Evolutionary conservation across 345 rosid genomes (phyloP).

Genomic region (Bruguiera sexangula): DNA sequence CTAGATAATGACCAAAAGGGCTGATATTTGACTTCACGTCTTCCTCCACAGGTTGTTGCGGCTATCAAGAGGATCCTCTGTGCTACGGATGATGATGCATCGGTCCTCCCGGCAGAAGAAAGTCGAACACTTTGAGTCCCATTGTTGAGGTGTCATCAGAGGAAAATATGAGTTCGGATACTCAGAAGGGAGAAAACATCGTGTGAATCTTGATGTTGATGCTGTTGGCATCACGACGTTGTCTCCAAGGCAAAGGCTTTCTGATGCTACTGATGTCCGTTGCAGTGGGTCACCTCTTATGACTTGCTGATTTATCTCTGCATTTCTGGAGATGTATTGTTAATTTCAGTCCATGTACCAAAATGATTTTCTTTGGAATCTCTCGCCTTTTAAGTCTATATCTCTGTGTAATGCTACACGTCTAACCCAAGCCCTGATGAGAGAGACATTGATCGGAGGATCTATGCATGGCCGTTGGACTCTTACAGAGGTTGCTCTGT

Average conservation of each 20-base stretch:
- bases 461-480: not conserved
- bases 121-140: slow-evolving; percentile 52
- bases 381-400: slow-evolving; percentile 7
- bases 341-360: not conserved
- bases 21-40: not conserved
- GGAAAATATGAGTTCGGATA: slow-evolving; percentile 52
- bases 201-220: slow-evolving; percentile 64
- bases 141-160: slow-evolving; percentile 64
- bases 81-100: slow-evolving; percentile 67
- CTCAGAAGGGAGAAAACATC: slow-evolving; percentile 74
- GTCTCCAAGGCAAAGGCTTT: slow-evolving; percentile 84
- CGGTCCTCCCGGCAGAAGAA: slow-evolving; percentile 44
- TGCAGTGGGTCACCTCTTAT: slow-evolving; percentile 85
- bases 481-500: no score
- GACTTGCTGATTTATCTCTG: slow-evolving; percentile 50
- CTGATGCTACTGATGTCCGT: slow-evolving; percentile 87
- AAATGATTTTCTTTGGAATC: slow-evolving; percentile 6
- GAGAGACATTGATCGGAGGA: not conserved
- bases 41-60: slow-evolving; percentile 55
- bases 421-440: slow-evolving; percentile 13
- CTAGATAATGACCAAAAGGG: not conserved
- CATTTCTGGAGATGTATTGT: not conserved
- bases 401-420: slow-evolving; percentile 17
- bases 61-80: slow-evolving; percentile 77
- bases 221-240: slow-evolving; percentile 58